These are phyloP conservation scores for Talaromyces sp. DNA, from an alignment of 2,329 filamentous ascomycete genomes.

Conservation along the genomic window DNA sequence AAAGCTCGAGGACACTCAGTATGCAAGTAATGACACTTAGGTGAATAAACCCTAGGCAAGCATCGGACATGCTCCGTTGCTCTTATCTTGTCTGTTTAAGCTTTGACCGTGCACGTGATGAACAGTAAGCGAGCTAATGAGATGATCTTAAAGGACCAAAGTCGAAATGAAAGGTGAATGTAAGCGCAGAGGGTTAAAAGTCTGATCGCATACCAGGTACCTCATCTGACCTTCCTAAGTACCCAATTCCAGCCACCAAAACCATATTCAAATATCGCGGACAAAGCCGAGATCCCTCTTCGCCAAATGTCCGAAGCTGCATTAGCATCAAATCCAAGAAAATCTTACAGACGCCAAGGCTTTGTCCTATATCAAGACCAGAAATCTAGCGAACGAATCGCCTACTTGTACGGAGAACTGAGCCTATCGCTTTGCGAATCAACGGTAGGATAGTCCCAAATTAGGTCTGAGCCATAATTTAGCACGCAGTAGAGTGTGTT, in stretches of 20 bases:
- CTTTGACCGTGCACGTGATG: not conserved
- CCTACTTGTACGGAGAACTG: not conserved
- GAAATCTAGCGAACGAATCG: constrained; percentile 14
- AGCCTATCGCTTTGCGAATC: not conserved
- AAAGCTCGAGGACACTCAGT: not conserved
- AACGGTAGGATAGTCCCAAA: not conserved
- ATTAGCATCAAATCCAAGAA: not conserved
- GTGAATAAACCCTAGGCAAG: not conserved
- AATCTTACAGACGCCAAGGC: not conserved
- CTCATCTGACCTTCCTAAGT: not conserved
- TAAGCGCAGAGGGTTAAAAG: not conserved
- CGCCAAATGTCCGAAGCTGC: not conserved
- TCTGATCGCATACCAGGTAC: not conserved
- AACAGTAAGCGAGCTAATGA: not conserved
- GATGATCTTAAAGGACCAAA: not conserved
- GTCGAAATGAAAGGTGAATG: not conserved
- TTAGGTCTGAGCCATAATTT: not conserved
- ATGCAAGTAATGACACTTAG: not conserved
- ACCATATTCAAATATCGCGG: not conserved
- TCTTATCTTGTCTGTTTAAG: not conserved
- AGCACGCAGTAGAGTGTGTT: not conserved
- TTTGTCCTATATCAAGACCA: not conserved
- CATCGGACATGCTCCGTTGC: not conserved
- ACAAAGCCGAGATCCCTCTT: not conserved
- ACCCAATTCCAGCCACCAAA: not conserved